Percentiles rank a stretch among this genome's conserved stretches.
These are phyloP conservation scores for Termitomyces sp. DNA, from an alignment of 768 basidiomycete genomes.

Conservation along the genomic window DNA sequence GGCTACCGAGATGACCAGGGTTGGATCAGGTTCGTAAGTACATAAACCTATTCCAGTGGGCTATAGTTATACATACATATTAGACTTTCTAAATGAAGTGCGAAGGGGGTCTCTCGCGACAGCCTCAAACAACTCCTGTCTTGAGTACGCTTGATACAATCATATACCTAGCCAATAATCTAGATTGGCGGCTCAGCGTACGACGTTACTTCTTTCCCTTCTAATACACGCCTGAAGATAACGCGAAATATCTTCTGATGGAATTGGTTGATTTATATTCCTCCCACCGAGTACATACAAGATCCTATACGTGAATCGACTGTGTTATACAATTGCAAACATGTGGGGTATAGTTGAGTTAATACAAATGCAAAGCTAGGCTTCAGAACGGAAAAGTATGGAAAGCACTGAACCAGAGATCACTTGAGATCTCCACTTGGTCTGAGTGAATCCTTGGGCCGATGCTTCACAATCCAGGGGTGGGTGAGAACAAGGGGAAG, in stretches of 20 bases:
- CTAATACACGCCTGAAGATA: background rate
- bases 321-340: background rate
- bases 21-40: too few relatives aligned
- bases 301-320: background rate
- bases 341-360: background rate
- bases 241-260: background rate
- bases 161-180: background rate
- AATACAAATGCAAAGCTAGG: background rate
- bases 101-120: too few relatives aligned
- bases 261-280: background rate
- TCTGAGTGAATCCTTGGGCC: slow-evolving; percentile 41
- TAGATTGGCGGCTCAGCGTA: background rate
- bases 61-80: too few relatives aligned
- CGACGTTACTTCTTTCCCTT: background rate
- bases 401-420: background rate
- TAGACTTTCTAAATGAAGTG: too few relatives aligned
- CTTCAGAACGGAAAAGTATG: background rate
- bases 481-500: slow-evolving; percentile 74
- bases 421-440: slow-evolving; percentile 15
- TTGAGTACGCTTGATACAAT: background rate
- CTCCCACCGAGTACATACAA: background rate
- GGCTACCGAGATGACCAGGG: too few relatives aligned
- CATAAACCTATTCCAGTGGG: too few relatives aligned
- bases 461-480: slow-evolving; percentile 81
- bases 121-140: too few relatives aligned